Percentiles rank a stretch among this genome's conserved stretches.
These are phyloP conservation scores for Leucoagaricus sp. DNA, from an alignment of 1,284 basidiomycete species.

Conservation along the genomic window DNA sequence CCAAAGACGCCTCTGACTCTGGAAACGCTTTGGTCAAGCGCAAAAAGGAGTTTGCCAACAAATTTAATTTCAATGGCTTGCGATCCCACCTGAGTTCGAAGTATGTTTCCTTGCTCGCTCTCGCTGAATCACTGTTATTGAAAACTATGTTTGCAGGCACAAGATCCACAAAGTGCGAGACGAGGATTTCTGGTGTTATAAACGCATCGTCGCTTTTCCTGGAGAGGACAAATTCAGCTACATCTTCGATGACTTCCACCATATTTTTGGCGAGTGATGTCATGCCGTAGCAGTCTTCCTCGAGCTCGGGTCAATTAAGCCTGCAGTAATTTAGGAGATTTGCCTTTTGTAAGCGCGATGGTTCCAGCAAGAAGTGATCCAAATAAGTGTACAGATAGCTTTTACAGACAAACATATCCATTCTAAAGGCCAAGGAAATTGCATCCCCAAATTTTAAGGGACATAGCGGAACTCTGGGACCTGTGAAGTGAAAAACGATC, in stretches of 20 bases:
- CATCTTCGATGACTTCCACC: too few species aligned
- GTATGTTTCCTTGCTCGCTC: conserved; percentile 35
- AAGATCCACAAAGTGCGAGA: conserved; percentile 38
- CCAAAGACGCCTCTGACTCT: neutral
- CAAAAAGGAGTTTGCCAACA: conserved; percentile 20
- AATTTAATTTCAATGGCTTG: conserved; percentile 54
- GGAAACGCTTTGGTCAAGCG: neutral
- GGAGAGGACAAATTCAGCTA: neutral
- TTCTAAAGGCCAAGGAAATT: neutral
- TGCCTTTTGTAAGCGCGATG: neutral
- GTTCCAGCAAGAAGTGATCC: neutral
- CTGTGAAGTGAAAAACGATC: conserved; percentile 25
- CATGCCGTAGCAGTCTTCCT: too few species aligned
- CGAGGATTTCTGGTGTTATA: conserved; percentile 39
- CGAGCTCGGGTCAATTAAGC: too few species aligned
- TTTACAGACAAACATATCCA: neutral
- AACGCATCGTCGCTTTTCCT: neutral
- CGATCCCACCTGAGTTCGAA: conserved; percentile 59
- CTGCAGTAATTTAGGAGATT: neutral
- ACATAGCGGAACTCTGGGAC: conserved; percentile 53
- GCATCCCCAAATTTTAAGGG: conserved; percentile 27
- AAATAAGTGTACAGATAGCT: neutral
- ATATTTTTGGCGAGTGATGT: too few species aligned
- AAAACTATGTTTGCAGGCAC: conserved; percentile 37
- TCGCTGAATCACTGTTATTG: neutral